A percentile compares a stretch with the other conserved stretches of the same genome.
phyloP scores from a whole-genome alignment of 1,284 basidiomycete species.

The Golubevia pallescens region DNA sequence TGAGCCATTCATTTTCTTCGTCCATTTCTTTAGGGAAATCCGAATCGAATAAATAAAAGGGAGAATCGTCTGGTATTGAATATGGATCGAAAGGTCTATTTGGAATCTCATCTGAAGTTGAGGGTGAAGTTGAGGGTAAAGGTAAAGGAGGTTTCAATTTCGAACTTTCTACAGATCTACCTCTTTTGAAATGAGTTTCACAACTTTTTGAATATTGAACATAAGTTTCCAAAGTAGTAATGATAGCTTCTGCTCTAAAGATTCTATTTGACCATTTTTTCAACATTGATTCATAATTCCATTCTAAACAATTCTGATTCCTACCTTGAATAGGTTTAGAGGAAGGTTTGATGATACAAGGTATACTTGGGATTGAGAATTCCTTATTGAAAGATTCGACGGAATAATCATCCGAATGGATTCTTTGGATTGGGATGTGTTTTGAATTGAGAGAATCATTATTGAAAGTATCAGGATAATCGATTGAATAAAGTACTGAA shows the following conservation, averaged over 20 bases:
- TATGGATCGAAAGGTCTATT: conserved; percentile 26
- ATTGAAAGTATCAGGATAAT: conserved; percentile 7
- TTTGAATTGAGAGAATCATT: conserved; percentile 20
- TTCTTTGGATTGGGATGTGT: conserved; percentile 27
- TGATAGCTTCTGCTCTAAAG: conserved; percentile 53
- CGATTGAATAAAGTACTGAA: background rate
- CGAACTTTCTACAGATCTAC: background rate
- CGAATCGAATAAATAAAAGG: conserved; percentile 55
- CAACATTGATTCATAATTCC: conserved; percentile 35
- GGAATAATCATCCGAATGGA: conserved; percentile 20
- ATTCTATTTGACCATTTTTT: conserved; percentile 29
- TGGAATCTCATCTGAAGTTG: too few relatives aligned
- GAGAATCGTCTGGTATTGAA: conserved; percentile 50
- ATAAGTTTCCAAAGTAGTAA: conserved; percentile 27
- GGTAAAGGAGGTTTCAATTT: background rate
- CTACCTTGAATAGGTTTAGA: conserved; percentile 29
- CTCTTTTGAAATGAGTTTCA: conserved; percentile 10
- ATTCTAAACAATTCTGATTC: conserved; percentile 41
- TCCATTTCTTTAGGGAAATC: conserved; percentile 26
- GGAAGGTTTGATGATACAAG: conserved; percentile 29
- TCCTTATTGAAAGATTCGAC: conserved; percentile 19
- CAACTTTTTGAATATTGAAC: conserved; percentile 35
- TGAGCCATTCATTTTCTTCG: conserved; percentile 31
- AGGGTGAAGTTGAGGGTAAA: background rate
- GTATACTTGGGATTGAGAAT: conserved; percentile 26